Base-by-base conservation (phyloP, 441 rosid species). In the Populus hybrid region DNA sequence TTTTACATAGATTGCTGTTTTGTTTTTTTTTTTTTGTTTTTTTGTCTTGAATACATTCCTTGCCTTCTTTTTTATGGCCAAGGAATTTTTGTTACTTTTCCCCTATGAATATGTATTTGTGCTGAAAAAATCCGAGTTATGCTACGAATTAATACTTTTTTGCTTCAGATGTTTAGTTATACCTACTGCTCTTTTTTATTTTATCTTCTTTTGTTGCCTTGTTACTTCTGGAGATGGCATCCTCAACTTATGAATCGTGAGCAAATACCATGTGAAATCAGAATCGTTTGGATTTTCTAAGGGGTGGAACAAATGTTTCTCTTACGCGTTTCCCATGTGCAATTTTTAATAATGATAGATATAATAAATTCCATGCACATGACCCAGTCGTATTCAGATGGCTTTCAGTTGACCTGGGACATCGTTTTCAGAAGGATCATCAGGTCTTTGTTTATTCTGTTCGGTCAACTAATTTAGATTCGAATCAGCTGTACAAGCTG, bases 61-160 rank as follows among this genome's bases (percentile, higher is more conserved):
- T 67, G 79, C 79, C 84, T 73, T 3, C 24, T 74, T 79, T 79
- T 21, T 35, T 8, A n/a, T 40, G 81, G 86, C 68, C 59, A 20
- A n/a, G 84, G 78, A 72, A 79, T 28, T 46, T 73, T 34, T 21
- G 18, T 26, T 40, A 14, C 30, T 57, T 8, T 67, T 28, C 10
- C 30, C 30, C 57, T 12, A 14, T 46, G 18, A 2, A 3, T 36
- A 3, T 14, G 0, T 65, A 69, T 59, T 57, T 0, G 26, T 36
- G 16, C 11, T 61, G 66, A 23, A 23, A 61, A 21, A 23, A 10
- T 61, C 11, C 11, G 14, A 21, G 66, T 10, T 12, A 21, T 23
- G 28, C 66, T 10, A 4, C 28, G 5, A 61, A 61, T 61, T 61
- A 61, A 21, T 21, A 21, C 9, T 3, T 9, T 21, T 61, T 10